phyloP scores from a whole-genome alignment of 306 rosid genomes.

The Malus fusca region DNA sequence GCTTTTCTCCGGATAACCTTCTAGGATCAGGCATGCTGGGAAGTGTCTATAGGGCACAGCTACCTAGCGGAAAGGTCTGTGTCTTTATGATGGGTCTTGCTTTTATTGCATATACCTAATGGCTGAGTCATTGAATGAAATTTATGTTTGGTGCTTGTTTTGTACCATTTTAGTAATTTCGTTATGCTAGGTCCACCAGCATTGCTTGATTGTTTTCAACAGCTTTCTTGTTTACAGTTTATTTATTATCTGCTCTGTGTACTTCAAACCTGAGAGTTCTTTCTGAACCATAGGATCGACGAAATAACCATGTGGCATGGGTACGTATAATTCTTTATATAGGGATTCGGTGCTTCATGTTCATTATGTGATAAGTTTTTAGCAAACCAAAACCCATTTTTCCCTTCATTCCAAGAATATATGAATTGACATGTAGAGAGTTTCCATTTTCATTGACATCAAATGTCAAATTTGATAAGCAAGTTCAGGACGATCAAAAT shows the following conservation, averaged over 20 bases:
- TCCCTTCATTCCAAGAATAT: not conserved
- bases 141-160: not conserved
- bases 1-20: constrained; percentile 84
- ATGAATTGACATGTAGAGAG: not conserved
- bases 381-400: not conserved
- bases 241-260: not conserved
- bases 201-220: not conserved
- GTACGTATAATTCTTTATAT: not conserved
- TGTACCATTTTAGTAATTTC: not conserved
- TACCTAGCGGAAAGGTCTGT: constrained; percentile 85
- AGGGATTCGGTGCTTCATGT: not conserved
- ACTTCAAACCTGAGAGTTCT: not conserved
- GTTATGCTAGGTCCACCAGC: not conserved
- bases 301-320: not conserved
- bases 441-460: not conserved
- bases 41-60: constrained; percentile 81
- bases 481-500: not conserved
- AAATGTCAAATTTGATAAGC: not conserved
- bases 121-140: constrained; percentile 5
- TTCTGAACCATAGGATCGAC: not conserved
- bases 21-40: constrained; percentile 91
- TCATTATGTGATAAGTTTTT: not conserved
- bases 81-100: constrained; percentile 18
- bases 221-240: not conserved
- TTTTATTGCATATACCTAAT: not conserved